phyloP scores from a whole-genome alignment of 2,329 filamentous ascomycete genomes.

The Nemania bipapillata region DNA sequence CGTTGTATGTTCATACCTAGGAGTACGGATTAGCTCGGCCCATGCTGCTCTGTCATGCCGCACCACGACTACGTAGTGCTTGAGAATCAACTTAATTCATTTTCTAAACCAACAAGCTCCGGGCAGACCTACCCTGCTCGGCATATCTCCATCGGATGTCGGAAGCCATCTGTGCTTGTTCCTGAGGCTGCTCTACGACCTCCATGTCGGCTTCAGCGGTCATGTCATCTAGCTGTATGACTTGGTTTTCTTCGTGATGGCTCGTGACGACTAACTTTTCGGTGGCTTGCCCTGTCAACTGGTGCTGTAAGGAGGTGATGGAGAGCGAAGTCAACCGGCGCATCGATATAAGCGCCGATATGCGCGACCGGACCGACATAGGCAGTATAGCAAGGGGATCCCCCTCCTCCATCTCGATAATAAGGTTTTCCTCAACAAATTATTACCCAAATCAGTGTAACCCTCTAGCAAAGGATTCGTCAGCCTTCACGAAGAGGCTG shows the following conservation, averaged over 20 bases:
- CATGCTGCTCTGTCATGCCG: neutral
- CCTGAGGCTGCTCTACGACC: slow-evolving; percentile 3
- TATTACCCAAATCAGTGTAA: neutral
- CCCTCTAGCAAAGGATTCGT: neutral
- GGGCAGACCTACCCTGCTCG: slow-evolving; percentile 43
- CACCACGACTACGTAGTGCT: neutral
- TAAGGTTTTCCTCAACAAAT: slow-evolving; percentile 4
- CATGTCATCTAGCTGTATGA: slow-evolving; percentile 6
- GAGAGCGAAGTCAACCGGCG: slow-evolving; percentile 54
- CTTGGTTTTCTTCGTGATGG: slow-evolving; percentile 29
- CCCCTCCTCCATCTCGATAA: slow-evolving; percentile 46
- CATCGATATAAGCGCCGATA: slow-evolving; percentile 64
- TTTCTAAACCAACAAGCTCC: no score
- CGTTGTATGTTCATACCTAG: slow-evolving; percentile 45
- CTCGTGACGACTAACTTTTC: slow-evolving; percentile 35
- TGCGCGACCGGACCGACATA: slow-evolving; percentile 61
- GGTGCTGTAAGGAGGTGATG: slow-evolving; percentile 46
- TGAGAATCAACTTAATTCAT: no score
- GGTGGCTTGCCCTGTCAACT: slow-evolving; percentile 11
- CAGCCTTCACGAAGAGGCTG: neutral
- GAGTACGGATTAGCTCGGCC: neutral
- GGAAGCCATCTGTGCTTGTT: slow-evolving; percentile 9
- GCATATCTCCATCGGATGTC: slow-evolving; percentile 49
- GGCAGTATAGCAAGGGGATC: slow-evolving; percentile 64
- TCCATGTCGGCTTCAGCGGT: neutral